Evolutionary conservation across 2,329 filamentous ascomycete genomes (phyloP), one percentile per base, ranked within the genome.

Genomic region (Balansia obtecta): DNA sequence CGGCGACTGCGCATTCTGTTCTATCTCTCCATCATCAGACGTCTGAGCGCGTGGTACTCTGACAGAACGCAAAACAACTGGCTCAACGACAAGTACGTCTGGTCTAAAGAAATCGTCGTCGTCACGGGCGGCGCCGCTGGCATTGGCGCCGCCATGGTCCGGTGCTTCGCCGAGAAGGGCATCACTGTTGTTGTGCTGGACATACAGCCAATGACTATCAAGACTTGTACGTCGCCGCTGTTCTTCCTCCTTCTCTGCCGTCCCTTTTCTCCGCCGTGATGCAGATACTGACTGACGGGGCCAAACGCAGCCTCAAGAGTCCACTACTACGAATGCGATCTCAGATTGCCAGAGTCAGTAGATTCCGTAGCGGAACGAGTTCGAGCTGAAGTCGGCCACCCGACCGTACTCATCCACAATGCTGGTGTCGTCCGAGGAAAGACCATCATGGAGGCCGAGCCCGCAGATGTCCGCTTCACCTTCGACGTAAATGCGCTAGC

Each of bases 121-220:
- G 74, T 90, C 18, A 90, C 86, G 0, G 86, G 87, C 8, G 86
- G 86, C 8, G 80, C 82, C 41, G 79, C 79, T 50, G 86, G 86
- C 0, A 88, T 91, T 59, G 86, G 86, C 13, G 78, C 75, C 18
- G 68, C 75, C 38, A 73, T 88, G 3, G 84, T 85, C 13, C 72
- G 74, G 55, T 63, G 83, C 49, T 70, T 93, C n/a, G 81, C 79
- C 0, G 77, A 82, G 61, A 70, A 68, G 53, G 78, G 77, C 1
- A 71, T 86, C 56, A 85, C 78, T 55, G 82, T 89, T 34, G 82
- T 82, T 0, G 81, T 89, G 2, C 63, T 90, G 37, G 86, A 91
- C 66, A 73, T 87, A 34, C 79, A 84, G 57, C 72, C 74, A 5
- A 66, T 82, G 65, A 76, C 73, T 18, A 83, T 75, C 58, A 62